Conservation (phyloP, 345 rosid genomes). For the Euphorbia lathyris region DNA sequence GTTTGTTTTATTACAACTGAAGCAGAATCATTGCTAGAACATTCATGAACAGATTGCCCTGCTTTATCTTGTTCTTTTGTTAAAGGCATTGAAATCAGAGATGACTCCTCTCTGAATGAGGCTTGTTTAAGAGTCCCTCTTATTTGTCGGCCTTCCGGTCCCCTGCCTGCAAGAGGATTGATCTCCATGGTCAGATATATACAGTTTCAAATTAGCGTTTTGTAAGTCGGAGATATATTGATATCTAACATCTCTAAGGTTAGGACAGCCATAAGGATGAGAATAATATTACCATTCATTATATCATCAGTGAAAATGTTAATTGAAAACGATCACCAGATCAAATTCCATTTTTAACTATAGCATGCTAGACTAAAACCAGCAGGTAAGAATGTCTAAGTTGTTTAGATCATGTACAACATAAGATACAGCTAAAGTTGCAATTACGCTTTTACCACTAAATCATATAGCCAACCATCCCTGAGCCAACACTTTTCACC, state of each 20-base stretch:
- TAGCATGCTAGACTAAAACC: not conserved
- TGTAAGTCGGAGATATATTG: not conserved
- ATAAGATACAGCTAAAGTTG: not conserved
- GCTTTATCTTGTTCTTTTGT: slow-evolving; percentile 27
- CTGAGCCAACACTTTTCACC: not conserved
- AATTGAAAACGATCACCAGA: not conserved
- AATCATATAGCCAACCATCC: not conserved
- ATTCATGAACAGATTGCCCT: slow-evolving; percentile 24
- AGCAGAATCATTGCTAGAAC: slow-evolving; percentile 27
- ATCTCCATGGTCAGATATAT: not conserved
- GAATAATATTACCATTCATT: too few species aligned
- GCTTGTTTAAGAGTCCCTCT: slow-evolving; percentile 26
- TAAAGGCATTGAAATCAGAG: slow-evolving; percentile 30
- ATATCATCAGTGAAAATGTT: not conserved
- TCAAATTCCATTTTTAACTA: not conserved
- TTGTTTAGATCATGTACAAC: not conserved
- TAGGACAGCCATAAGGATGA: not conserved
- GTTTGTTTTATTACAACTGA: slow-evolving; percentile 27
- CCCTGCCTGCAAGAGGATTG: slow-evolving; percentile 37
- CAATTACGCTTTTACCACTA: not conserved
- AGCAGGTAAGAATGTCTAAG: too few species aligned
- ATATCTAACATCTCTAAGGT: not conserved
- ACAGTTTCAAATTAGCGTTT: not conserved
- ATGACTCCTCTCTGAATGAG: slow-evolving; percentile 31
- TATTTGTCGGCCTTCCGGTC: slow-evolving; percentile 23